These are phyloP conservation scores for Pseudogymnoascus sp. DNA, from an alignment of 2,329 filamentous ascomycete species.

Conservation along the genomic window DNA sequence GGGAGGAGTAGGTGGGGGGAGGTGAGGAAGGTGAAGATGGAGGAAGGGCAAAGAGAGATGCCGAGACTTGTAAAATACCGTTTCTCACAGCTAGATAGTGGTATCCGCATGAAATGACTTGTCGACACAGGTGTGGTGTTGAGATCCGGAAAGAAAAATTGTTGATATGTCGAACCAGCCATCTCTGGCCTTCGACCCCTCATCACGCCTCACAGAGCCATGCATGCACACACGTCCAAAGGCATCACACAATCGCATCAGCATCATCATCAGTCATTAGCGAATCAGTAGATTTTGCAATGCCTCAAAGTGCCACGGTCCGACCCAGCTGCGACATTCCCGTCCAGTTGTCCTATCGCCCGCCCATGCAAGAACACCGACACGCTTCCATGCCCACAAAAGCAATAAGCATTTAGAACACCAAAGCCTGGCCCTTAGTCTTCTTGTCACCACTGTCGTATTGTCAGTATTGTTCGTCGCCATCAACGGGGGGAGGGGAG, in stretches of 20 bases:
- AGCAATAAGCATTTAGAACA: slow-evolving; percentile 74
- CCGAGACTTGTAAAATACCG: background rate
- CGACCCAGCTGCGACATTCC: slow-evolving; percentile 7
- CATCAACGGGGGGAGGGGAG: slow-evolving; percentile 23
- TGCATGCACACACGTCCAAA: background rate
- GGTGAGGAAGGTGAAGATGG: background rate
- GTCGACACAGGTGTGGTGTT: background rate
- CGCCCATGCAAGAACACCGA: slow-evolving; percentile 6
- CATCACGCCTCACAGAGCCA: slow-evolving; percentile 2
- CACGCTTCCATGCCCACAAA: slow-evolving; percentile 7
- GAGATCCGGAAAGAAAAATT: background rate
- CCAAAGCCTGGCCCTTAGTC: slow-evolving; percentile 99
- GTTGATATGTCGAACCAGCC: background rate
- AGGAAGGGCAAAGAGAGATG: background rate
- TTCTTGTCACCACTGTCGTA: slow-evolving; percentile 95
- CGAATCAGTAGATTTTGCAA: slow-evolving; percentile 10
- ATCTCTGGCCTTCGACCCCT: background rate
- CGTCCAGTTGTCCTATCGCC: slow-evolving; percentile 1
- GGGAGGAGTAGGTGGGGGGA: background rate
- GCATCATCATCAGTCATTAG: slow-evolving; percentile 9
- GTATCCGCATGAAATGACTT: background rate
- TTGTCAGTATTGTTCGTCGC: slow-evolving; percentile 34
- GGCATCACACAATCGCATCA: slow-evolving; percentile 8
- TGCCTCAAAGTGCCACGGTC: slow-evolving; percentile 10
- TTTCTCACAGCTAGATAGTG: background rate